Evolutionary conservation across 805 yeast genomes (phyloP).

Genomic region (Wickerhamomyces mucosus): DNA sequence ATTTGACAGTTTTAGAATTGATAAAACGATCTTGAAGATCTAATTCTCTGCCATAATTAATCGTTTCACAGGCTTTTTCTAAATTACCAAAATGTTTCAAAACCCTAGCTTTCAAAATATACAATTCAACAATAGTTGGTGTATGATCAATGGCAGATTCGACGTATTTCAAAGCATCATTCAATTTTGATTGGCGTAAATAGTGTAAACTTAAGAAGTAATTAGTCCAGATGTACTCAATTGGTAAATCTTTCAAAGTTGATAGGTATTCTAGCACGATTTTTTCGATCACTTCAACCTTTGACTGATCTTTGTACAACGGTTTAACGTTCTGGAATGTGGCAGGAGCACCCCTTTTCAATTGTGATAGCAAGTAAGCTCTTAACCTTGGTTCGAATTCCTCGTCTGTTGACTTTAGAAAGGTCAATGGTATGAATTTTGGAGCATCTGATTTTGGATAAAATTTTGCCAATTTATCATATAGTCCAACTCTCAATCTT

Average conservation of each 20-base stretch:
- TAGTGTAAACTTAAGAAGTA: conserved; percentile 76
- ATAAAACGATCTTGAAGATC: conserved; percentile 89
- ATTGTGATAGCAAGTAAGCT: conserved; percentile 49
- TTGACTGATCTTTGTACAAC: conserved; percentile 39
- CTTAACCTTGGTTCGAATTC: conserved; percentile 37
- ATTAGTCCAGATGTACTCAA: conserved; percentile 50
- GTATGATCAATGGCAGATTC: conserved; percentile 60
- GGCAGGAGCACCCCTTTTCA: conserved; percentile 82
- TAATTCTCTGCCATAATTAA: conserved; percentile 62
- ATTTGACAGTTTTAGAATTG: conserved; percentile 81
- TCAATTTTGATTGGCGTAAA: conserved; percentile 43
- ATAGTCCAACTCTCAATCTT: conserved; percentile 46
- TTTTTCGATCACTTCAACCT: conserved; percentile 34
- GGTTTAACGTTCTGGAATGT: conserved; percentile 82
- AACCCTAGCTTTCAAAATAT: conserved; percentile 72
- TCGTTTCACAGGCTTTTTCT: conserved; percentile 49
- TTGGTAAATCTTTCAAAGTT: conserved; percentile 24
- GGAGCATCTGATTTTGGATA: conserved; percentile 86
- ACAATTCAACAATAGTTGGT: conserved; percentile 79
- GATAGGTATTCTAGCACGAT: conserved; percentile 41
- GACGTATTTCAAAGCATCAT: conserved; percentile 44
- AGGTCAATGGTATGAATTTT: conserved; percentile 65
- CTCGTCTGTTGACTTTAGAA: conserved; percentile 39
- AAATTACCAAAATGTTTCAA: conserved; percentile 61
- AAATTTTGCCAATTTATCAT: conserved; percentile 52